A percentile compares a stretch with the other conserved stretches of the same genome.
phyloP scores from a whole-genome alignment of 2,329 filamentous ascomycete species.

The Cucurbitaria berberidis region DNA sequence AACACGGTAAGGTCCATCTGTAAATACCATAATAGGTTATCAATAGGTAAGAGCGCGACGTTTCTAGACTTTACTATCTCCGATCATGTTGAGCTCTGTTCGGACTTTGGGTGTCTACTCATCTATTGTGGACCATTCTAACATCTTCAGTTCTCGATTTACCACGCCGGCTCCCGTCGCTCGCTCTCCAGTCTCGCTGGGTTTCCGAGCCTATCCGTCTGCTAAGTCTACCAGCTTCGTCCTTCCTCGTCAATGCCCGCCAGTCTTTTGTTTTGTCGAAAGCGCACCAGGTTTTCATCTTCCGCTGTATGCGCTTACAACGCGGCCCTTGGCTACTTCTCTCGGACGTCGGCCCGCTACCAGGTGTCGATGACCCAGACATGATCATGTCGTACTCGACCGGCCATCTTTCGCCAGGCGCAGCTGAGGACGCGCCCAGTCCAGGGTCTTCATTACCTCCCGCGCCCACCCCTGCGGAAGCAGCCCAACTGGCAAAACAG shows the following conservation, averaged over 20 bases:
- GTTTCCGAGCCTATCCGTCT: slow-evolving; percentile 67
- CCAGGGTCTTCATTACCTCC: slow-evolving; percentile 27
- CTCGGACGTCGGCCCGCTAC: slow-evolving; percentile 63
- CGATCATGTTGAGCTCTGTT: not conserved
- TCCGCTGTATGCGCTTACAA: slow-evolving; percentile 63
- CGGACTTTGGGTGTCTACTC: not conserved
- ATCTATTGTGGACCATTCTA: not conserved
- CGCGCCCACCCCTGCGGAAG: slow-evolving; percentile 72
- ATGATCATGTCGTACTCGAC: slow-evolving; percentile 46
- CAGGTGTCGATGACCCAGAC: slow-evolving; percentile 53
- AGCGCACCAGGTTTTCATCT: slow-evolving; percentile 63
- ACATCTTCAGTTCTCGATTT: slow-evolving; percentile 56
- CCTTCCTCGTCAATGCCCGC: slow-evolving; percentile 64
- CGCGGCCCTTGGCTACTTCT: slow-evolving; percentile 66
- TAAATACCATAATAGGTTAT: slow-evolving; percentile 81
- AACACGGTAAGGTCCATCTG: slow-evolving; percentile 83
- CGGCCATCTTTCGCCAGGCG: slow-evolving; percentile 50
- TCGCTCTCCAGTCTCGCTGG: slow-evolving; percentile 65
- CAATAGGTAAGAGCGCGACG: slow-evolving; percentile 71
- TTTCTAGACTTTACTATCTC: not conserved
- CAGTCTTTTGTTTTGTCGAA: slow-evolving; percentile 66
- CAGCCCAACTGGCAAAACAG: slow-evolving; percentile 54
- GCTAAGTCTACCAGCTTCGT: slow-evolving; percentile 58
- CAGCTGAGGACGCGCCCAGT: slow-evolving; percentile 48
- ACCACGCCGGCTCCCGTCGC: slow-evolving; percentile 64